These are phyloP conservation scores for Cyclocybe cylindracea DNA, from an alignment of 768 basidiomycete species.

Conservation along the genomic window DNA sequence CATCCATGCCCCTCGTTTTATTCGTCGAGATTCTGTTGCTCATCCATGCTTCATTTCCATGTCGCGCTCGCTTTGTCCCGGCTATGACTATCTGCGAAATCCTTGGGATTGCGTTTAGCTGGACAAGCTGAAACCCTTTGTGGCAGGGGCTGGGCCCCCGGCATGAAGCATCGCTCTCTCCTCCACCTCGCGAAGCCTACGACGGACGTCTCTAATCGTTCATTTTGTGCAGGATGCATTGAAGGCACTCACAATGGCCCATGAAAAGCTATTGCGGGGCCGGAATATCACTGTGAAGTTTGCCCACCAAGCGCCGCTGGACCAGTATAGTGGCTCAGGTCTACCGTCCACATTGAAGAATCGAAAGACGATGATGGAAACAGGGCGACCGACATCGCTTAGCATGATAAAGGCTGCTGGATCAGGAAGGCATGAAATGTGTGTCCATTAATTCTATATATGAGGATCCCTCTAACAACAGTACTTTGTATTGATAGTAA, in stretches of 20 bases:
- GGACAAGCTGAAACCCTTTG: not conserved
- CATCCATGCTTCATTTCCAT: constrained; percentile 47
- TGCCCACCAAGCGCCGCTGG: constrained; percentile 80
- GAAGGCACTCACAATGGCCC: constrained; percentile 69
- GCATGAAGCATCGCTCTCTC: not conserved
- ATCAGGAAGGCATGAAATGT: constrained; percentile 54
- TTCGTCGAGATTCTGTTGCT: constrained; percentile 29
- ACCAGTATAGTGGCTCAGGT: constrained; percentile 27
- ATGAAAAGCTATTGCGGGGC: constrained; percentile 84
- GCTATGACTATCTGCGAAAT: constrained; percentile 9
- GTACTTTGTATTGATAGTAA: constrained; percentile 37
- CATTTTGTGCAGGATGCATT: constrained; percentile 73
- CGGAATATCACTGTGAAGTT: constrained; percentile 89
- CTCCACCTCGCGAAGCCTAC: not conserved
- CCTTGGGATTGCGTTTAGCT: constrained; percentile 2
- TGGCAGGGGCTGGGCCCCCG: not conserved
- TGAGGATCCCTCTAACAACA: not conserved
- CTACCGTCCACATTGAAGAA: constrained; percentile 26
- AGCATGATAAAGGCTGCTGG: constrained; percentile 82
- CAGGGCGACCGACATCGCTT: constrained; percentile 77
- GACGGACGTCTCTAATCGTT: not conserved
- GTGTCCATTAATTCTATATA: constrained; percentile 12
- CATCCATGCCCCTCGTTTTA: constrained; percentile 13
- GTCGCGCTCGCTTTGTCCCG: constrained; percentile 15
- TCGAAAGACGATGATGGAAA: constrained; percentile 52